Percentiles rank a stretch among this genome's conserved stretches.
phyloP scores from a whole-genome alignment of 768 basidiomycete genomes.

The Pleurotus citrinopileatus region DNA sequence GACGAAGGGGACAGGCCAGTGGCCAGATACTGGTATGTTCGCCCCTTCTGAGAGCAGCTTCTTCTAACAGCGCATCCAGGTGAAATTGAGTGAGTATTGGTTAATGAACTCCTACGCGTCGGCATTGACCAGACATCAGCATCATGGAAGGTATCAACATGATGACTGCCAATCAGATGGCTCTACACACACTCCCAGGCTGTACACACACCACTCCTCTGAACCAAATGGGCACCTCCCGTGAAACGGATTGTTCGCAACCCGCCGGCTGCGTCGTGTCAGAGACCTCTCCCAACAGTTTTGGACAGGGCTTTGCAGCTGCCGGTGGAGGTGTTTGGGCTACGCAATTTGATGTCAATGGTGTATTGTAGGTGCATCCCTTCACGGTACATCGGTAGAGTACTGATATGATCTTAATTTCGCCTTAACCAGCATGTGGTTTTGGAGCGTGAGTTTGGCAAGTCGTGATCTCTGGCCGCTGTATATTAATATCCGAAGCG shows the following conservation, averaged over 20 bases:
- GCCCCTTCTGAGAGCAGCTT: background rate
- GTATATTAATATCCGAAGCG: constrained; percentile 12
- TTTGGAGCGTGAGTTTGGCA: constrained; percentile 37
- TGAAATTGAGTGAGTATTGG: constrained; percentile 35
- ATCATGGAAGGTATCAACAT: constrained; percentile 64
- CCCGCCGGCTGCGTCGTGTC: constrained; percentile 41
- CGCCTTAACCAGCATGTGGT: constrained; percentile 35
- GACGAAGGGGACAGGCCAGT: constrained; percentile 36
- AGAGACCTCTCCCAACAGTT: constrained; percentile 42
- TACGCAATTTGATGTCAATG: constrained; percentile 61
- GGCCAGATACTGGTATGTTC: constrained; percentile 35
- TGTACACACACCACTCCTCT: constrained; percentile 29
- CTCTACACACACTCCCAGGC: constrained; percentile 45
- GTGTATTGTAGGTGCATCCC: constrained; percentile 25
- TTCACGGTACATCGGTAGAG: background rate
- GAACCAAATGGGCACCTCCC: constrained; percentile 28
- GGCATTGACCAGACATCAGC: constrained; percentile 14
- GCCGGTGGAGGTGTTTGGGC: constrained; percentile 60
- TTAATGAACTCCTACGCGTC: background rate
- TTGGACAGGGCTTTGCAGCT: constrained; percentile 43
- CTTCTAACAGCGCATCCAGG: background rate
- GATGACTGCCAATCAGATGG: constrained; percentile 48
- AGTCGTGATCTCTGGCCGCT: constrained; percentile 6
- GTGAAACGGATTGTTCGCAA: constrained; percentile 27
- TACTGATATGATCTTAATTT: background rate